Base-by-base conservation (phyloP, 2,329 filamentous ascomycete genomes). In the Oidium heveae region DNA sequence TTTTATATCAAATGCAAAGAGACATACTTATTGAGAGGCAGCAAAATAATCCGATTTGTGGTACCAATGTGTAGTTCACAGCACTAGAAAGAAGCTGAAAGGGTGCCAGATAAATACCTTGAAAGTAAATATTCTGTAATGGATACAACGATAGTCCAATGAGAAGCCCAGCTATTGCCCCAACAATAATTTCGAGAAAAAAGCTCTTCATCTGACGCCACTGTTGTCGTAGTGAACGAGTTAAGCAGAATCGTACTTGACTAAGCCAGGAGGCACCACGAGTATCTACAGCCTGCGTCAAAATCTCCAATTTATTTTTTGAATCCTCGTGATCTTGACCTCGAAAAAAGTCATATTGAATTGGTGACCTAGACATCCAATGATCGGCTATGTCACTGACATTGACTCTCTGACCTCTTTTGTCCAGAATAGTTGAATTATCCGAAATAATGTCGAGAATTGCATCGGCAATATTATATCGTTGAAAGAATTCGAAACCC, bases 361-460 rank as follows among this genome's bases (percentile, higher is more conserved):
- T 34, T 74, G 20, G 13, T 32, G 22, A 15, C 12, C 32, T 50
- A 77, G 59, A 73, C 61, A 0, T 69, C 64, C 28, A 76, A 32
- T 72, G 67, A 41, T 74, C 70, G 4, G 71, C 71, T 0, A 60
- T 61, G 3, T 57, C 59, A 58, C 74, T 74, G 63, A 77, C 77
- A 13, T 67, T 61, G 15, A 69, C 65, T 0, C 75, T 74, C 57
- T 77, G 74, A 2, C 75, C 75, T 0, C 74, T 75, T 33, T 16
- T 28, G 16, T 50, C 47, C 1, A 32, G 47, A 15, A 50, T 28
- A 15, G 24, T 33, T n/a, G 47, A 50, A 16, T 24, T 20, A 33
- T 50, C 47, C 1, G 47, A 50, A 59, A 79, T 73, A 58, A 79
- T 78, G 54, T 80, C 76, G n/a, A 76, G 76, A 24, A 79, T 69